Evolutionary conservation across 2,329 filamentous ascomycete species (phyloP), one percentile per base, ranked within the genome.

Genomic region (Trichoderma sp.): DNA sequence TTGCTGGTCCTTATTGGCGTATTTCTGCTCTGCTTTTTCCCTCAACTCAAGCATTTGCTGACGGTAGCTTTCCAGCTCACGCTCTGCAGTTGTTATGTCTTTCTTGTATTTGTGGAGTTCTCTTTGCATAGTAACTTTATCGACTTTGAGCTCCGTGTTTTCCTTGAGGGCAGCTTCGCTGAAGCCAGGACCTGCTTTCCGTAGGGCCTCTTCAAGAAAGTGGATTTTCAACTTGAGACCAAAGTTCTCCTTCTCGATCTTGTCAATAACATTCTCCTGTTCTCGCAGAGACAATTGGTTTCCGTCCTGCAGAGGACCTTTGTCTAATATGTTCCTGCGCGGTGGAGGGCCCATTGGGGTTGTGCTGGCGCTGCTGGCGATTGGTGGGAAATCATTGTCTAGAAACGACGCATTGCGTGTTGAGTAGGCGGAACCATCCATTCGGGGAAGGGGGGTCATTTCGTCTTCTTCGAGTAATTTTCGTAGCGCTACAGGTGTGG

Each of bases 241-340:
- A 77, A 98, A 99, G 77, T 99, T 99, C 77, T 98, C 96, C 83
- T 99, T 99, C 77, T 97, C 94, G 74, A 99, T 95, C 76, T 92
- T 92, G 81, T 97, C 93, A 74, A 99, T 95, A 73, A 96, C 91
- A 74, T 93, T 94, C 80, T 98, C 96, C 79, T 99, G 96, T 77
- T 99, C 96, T 70, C 94, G 90, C 69, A 99, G 81, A 1, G 96
- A 97, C 74, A 97, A 86, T 76, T 96, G 91, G 74, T 97, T 97
- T 24, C 94, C 94, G 74, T 96, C 91, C 71, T 94, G 90, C 46
- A 97, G 80, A 5, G 92, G 87, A 0, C 89, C 90, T 65, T 89
- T 89, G 65, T 85, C 86, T 56, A 85, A 86, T 56, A 85, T 87
- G 64, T 85, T 85, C 70, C 86, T 86, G 68, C 90, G 86, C 6